Evolutionary conservation across 2,329 filamentous ascomycete species (phyloP).

Genomic region (Diplodia mutila): DNA sequence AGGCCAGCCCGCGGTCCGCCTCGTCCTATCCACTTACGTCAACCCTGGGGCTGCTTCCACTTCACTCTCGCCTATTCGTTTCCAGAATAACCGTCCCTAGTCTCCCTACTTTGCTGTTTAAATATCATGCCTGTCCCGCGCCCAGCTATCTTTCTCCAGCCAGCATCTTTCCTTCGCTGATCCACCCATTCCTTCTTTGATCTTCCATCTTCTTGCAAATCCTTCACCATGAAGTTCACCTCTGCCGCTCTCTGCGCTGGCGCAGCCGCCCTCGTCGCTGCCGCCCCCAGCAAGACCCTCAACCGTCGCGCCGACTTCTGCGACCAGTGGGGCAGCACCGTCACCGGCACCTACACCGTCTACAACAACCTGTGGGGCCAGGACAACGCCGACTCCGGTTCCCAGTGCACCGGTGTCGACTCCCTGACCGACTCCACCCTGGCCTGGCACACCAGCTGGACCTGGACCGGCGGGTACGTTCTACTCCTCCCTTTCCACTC

Average conservation of each 20-base stretch:
- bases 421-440: conserved; percentile 43
- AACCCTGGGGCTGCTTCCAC: conserved; percentile 2
- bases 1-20: not conserved
- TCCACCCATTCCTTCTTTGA: conserved; percentile 1
- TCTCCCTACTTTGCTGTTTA: conserved; percentile 4
- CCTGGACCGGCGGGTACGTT: conserved; percentile 48
- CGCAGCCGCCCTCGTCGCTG: conserved; percentile 37
- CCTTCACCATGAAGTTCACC: conserved; percentile 36
- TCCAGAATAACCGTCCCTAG: not conserved
- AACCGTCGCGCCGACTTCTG: conserved; percentile 41
- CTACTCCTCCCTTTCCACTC: not conserved
- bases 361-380: conserved; percentile 53
- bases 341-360: conserved; percentile 38
- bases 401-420: conserved; percentile 52
- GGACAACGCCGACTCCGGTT: conserved; percentile 46
- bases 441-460: conserved; percentile 51
- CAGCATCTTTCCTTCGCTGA: conserved; percentile 5
- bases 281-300: conserved; percentile 33
- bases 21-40: conserved; percentile 5
- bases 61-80: not conserved
- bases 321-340: conserved; percentile 37
- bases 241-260: conserved; percentile 33
- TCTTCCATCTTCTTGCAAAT: not conserved
- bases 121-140: conserved; percentile 9
- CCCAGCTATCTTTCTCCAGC: not conserved